Evolutionary conservation across 345 rosid species (phyloP), one percentile per base, ranked within the genome.

Genomic region (Eucalyptus marginata): DNA sequence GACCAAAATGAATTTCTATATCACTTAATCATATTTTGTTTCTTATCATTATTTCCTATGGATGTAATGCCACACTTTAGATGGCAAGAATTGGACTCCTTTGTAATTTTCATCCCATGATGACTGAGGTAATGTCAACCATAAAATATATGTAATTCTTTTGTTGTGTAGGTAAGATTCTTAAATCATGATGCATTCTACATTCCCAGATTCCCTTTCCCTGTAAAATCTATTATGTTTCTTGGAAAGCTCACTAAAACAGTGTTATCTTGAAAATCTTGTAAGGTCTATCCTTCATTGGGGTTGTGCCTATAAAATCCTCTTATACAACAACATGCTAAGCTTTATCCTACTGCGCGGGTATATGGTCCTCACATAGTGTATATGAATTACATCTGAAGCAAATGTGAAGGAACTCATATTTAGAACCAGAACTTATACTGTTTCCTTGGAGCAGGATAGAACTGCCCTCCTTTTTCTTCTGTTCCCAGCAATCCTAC

Each of bases 381-480:
- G 83, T 40, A 40, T 76, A 10, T 76, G 47, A 76, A 36, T 71
- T 36, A 36, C 47, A 40, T 76, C 47, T 76, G 47, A 40, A 76
- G 83, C 7, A 29, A 36, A 76, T 76, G 27, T 76, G 47, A 36
- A 76, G 14, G 24, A 76, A 71, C 47, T 22, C 83, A 40, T 76
- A 76, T 43, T 46, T 83, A 14, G 80, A 13, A 22, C 80, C 49
- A 25, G 47, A 50, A 40, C 43, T 71, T 6, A 29, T 81, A 36
- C 12, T 87, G 40, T 88, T 54, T 92, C 13, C 84, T 68, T 92
- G 93, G 92, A 90, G 89, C 98, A 98, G 99, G 99, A 98, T 87
- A 95, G 94, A 90, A 98, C 99, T 49, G 99, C 99, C 90, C 95
- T 97, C 90, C 93, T 98, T 36, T 98, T 98, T 90, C 99, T 97